A percentile compares a stretch with the other conserved stretches of the same genome.
Evolutionary conservation across 2,329 filamentous ascomycete genomes (phyloP).

Genomic region (Sarocladium brachiariae): DNA sequence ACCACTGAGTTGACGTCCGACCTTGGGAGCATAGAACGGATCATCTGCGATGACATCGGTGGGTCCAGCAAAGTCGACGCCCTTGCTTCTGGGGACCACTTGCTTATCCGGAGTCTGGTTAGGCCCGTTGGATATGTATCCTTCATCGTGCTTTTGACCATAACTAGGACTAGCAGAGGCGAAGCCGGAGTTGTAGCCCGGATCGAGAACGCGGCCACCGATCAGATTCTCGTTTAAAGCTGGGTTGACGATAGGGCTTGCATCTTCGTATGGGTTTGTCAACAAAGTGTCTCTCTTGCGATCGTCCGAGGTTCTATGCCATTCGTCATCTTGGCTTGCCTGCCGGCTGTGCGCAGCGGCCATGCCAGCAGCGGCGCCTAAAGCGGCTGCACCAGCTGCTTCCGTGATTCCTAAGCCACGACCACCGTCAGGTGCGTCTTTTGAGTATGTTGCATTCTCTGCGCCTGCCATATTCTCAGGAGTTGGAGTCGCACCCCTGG

Average conservation of each 20-base stretch:
- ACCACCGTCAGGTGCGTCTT: conserved; percentile 14
- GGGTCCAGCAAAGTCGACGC: conserved; percentile 44
- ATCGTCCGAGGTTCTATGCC: conserved; percentile 55
- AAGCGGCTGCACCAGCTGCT: conserved; percentile 47
- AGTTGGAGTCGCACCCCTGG: conserved; percentile 47
- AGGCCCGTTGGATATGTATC: conserved; percentile 75
- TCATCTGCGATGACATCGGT: conserved; percentile 51
- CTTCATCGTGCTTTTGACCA: conserved; percentile 68
- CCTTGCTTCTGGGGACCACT: conserved; percentile 44
- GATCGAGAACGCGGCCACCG: conserved; percentile 28
- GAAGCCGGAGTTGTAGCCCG: conserved; percentile 37
- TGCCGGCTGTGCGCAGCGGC: conserved; percentile 44
- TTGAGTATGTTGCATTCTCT: conserved; percentile 18
- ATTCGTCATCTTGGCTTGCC: conserved; percentile 55
- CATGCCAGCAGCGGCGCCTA: conserved; percentile 41
- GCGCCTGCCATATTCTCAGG: conserved; percentile 18
- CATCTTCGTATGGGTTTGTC: conserved; percentile 61
- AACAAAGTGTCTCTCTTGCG: conserved; percentile 59
- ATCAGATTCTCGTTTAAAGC: conserved; percentile 45
- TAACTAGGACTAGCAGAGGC: conserved; percentile 50
- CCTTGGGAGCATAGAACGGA: conserved; percentile 53
- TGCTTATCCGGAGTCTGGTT: conserved; percentile 44
- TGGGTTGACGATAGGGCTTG: conserved; percentile 54
- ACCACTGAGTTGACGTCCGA: conserved; percentile 65
- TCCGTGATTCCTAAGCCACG: conserved; percentile 39